phyloP scores from a whole-genome alignment of 2,329 filamentous ascomycete genomes.

The Cladosporium sp. region DNA sequence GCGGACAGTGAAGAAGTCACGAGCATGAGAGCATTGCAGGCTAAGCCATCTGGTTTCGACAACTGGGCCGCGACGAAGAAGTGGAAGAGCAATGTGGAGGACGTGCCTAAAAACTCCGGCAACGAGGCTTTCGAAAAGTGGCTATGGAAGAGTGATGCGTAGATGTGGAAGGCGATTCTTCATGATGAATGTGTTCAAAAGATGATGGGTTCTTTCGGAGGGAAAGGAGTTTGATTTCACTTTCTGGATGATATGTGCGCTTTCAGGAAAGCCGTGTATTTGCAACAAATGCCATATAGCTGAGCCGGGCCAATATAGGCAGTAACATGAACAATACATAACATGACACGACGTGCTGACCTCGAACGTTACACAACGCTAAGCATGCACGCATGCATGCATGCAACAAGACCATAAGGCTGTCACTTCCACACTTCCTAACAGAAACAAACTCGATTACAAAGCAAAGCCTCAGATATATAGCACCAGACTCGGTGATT shows the following conservation, averaged over 20 bases:
- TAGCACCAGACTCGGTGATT: not conserved
- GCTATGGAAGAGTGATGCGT: constrained; percentile 17
- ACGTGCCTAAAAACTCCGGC: constrained; percentile 17
- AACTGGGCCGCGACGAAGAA: constrained; percentile 29
- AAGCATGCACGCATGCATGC: not conserved
- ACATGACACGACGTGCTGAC: not conserved
- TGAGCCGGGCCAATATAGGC: not conserved
- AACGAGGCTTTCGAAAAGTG: constrained; percentile 7
- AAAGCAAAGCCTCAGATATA: not conserved
- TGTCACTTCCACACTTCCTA: no score
- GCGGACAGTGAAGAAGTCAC: constrained; percentile 26
- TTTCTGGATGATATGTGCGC: not conserved
- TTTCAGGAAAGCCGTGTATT: not conserved
- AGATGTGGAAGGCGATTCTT: not conserved
- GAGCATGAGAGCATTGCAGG: constrained; percentile 24
- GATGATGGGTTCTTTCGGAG: not conserved
- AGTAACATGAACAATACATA: not conserved
- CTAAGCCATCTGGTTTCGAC: constrained; percentile 26
- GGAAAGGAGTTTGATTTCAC: not conserved
- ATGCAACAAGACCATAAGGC: no score
- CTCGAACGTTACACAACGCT: not conserved
- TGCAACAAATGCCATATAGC: not conserved
- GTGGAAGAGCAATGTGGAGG: constrained; percentile 28
- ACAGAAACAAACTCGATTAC: not conserved
- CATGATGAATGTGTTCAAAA: not conserved